Evolutionary conservation across 2,329 filamentous ascomycete genomes (phyloP).

Genomic region (Rutstroemia sp.): DNA sequence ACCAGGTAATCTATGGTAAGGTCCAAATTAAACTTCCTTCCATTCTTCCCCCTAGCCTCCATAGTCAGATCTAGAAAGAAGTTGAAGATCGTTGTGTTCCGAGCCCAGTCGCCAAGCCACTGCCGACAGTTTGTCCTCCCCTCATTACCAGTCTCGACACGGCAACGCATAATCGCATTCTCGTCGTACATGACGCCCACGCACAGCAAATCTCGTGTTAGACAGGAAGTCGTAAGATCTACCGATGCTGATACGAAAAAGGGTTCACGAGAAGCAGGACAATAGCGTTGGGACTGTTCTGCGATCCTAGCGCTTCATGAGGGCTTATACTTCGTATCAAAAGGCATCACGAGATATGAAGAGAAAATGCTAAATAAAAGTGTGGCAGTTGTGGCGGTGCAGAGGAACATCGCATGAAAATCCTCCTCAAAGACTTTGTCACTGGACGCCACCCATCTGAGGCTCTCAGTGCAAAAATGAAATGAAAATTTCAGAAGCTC

Average conservation of each 20-base stretch:
- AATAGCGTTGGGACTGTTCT: neutral
- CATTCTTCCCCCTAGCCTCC: no score
- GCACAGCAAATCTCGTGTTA: neutral
- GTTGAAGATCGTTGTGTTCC: no score
- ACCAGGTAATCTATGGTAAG: no score
- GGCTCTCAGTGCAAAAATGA: no score
- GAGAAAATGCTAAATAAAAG: slow-evolving; percentile 2
- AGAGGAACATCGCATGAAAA: neutral
- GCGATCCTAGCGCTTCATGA: slow-evolving; percentile 1
- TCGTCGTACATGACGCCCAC: neutral
- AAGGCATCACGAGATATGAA: slow-evolving; percentile 16
- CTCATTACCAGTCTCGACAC: no score
- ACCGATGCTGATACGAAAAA: neutral
- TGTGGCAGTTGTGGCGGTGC: slow-evolving; percentile 6
- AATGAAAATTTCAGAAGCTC: no score
- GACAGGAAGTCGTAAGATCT: slow-evolving; percentile 6
- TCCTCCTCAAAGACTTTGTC: neutral
- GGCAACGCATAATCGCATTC: neutral
- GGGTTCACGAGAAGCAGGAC: neutral
- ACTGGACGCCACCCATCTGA: neutral
- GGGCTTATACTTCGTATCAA: neutral
- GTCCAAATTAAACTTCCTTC: no score
- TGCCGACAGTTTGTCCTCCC: no score
- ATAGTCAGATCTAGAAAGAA: no score
- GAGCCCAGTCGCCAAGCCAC: no score